Conservation (phyloP, 768 basidiomycete species). For the Astraeus odoratus region DNA sequence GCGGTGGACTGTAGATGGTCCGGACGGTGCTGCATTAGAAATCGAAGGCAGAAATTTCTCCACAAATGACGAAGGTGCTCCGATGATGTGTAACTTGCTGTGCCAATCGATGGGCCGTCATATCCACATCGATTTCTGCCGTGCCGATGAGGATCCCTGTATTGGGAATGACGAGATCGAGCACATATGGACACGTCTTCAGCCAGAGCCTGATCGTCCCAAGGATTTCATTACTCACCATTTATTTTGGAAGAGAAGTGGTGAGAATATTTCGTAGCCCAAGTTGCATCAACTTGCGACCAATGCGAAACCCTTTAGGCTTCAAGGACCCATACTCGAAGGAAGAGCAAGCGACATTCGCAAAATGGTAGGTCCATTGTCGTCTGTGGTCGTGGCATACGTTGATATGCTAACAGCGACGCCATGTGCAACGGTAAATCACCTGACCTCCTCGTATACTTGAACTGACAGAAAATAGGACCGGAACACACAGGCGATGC, state of each 20-base stretch:
- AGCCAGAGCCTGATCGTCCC: constrained; percentile 37
- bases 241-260: constrained; percentile 53
- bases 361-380: constrained; percentile 40
- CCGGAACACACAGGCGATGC: constrained; percentile 37
- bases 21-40: constrained; percentile 42
- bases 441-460: neutral
- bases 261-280: constrained; percentile 32
- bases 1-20: constrained; percentile 50
- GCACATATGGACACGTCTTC: constrained; percentile 38
- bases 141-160: constrained; percentile 34
- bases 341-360: constrained; percentile 49
- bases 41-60: constrained; percentile 51
- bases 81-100: constrained; percentile 55
- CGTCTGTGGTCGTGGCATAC: neutral
- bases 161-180: constrained; percentile 34
- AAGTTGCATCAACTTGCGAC: no score
- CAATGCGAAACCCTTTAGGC: no score
- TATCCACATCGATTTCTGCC: constrained; percentile 50
- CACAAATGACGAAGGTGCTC: constrained; percentile 48
- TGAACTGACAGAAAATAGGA: constrained; percentile 23
- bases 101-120: constrained; percentile 53
- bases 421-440: constrained; percentile 37
- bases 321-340: constrained; percentile 60
- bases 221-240: constrained; percentile 53
- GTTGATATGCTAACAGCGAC: constrained; percentile 26